Evolutionary conservation across 805 yeast species (phyloP).

Genomic region (Cyberlindnera maritima): DNA sequence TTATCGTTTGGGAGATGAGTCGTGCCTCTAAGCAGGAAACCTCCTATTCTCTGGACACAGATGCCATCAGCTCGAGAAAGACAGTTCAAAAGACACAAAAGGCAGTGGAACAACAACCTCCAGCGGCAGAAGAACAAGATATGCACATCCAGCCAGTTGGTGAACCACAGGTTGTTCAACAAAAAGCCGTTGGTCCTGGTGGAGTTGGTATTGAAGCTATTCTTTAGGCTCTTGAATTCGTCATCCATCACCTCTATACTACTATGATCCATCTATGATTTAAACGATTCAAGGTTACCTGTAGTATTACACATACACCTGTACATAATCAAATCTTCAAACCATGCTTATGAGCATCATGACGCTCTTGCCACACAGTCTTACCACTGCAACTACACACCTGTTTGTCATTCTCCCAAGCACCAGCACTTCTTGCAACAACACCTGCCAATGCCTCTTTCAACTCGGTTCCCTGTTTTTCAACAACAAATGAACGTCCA

Average conservation of each 20-base stretch:
- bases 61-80: background rate
- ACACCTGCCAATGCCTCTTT: constrained; percentile 67
- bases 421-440: constrained; percentile 94
- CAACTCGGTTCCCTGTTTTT: constrained; percentile 21
- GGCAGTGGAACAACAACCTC: background rate
- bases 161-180: constrained; percentile 9
- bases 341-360: constrained; percentile 68
- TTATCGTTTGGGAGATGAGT: constrained; percentile 29
- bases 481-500: constrained; percentile 55
- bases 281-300: too few species aligned
- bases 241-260: too few species aligned
- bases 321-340: constrained; percentile 28
- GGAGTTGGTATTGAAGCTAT: constrained; percentile 8
- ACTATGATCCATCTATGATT: too few species aligned
- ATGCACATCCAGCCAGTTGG: constrained; percentile 11
- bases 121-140: background rate
- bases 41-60: constrained; percentile 28
- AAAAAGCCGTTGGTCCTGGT: constrained; percentile 9
- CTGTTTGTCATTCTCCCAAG: constrained; percentile 91
- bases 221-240: too few species aligned
- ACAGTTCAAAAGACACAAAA: background rate
- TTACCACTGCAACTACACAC: constrained; percentile 95
- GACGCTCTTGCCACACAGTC: constrained; percentile 92
- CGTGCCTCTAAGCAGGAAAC: constrained; percentile 19
- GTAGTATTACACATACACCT: too few species aligned